phyloP scores from a whole-genome alignment of 305 asterid genomes.

The Fraxinus paxiana region DNA sequence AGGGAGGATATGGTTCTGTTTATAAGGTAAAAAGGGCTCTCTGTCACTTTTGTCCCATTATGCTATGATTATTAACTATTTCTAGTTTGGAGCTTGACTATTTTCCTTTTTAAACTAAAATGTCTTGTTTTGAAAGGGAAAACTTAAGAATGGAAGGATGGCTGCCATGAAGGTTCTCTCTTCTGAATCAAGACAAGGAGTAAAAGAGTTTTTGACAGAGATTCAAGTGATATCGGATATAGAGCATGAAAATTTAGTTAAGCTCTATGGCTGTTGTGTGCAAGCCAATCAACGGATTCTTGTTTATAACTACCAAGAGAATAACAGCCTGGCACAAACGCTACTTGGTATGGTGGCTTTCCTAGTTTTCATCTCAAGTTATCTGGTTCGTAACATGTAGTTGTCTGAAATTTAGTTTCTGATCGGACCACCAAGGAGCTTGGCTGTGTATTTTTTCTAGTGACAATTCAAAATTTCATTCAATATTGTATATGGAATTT shows the following conservation, averaged over 20 bases:
- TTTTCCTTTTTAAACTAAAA: not conserved
- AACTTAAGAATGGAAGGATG: conserved; percentile 64
- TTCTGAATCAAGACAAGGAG: conserved; percentile 78
- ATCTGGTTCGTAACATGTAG: not conserved
- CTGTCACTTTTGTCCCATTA: not conserved
- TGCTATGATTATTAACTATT: not conserved
- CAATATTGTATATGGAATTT: not conserved
- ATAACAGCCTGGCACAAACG: conserved; percentile 80
- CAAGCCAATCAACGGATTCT: conserved; percentile 73
- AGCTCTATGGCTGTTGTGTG: conserved; percentile 90
- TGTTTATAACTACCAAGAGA: conserved; percentile 81
- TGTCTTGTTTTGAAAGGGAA: conserved; percentile 48
- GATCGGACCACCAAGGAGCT: not conserved
- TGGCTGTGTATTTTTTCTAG: not conserved
- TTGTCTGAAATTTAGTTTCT: not conserved
- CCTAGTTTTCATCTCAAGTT: conserved; percentile 3
- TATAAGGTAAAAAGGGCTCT: conserved; percentile 52
- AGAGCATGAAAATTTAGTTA: conserved; percentile 74
- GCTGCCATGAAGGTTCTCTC: conserved; percentile 90
- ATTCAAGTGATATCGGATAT: conserved; percentile 75
- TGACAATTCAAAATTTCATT: not conserved
- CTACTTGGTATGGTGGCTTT: conserved; percentile 62
- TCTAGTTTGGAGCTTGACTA: conserved; percentile 10
- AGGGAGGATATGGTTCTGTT: conserved; percentile 93
- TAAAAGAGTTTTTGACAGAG: conserved; percentile 81